Conservation (phyloP, 345 rosid species). For the Cardiospermum halicacabum region DNA sequence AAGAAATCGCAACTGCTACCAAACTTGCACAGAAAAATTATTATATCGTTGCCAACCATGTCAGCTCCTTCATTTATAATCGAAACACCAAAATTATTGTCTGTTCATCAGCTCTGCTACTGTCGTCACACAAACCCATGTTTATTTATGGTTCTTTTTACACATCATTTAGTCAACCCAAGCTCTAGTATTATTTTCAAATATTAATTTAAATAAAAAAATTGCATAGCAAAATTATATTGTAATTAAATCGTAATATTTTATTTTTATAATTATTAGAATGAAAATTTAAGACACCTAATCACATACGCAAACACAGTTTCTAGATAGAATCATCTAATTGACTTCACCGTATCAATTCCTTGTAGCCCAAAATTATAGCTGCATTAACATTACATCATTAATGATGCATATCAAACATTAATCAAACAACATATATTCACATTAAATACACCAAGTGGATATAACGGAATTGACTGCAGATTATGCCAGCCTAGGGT, state of each 20-base stretch:
- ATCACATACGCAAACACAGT: background rate
- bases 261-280: too few species aligned
- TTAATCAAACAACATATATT: background rate
- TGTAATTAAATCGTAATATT: too few species aligned
- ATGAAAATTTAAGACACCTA: too few species aligned
- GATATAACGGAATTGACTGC: background rate
- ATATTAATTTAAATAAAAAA: background rate
- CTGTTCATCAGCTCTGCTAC: background rate
- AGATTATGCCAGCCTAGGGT: too few species aligned
- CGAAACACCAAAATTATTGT: background rate
- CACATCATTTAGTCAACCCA: too few species aligned
- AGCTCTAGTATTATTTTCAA: too few species aligned
- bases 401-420: background rate
- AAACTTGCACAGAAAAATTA: background rate
- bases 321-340: background rate
- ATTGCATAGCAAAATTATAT: background rate
- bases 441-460: background rate
- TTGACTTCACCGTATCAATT: background rate
- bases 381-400: background rate
- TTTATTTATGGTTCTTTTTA: too few species aligned
- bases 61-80: background rate
- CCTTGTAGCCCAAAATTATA: constrained; percentile 2
- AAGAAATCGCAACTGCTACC: background rate
- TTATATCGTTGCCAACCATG: background rate
- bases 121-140: background rate